Evolutionary conservation across 345 rosid genomes (phyloP), one percentile per base, ranked within the genome.

Genomic region (Carallia brachiata): DNA sequence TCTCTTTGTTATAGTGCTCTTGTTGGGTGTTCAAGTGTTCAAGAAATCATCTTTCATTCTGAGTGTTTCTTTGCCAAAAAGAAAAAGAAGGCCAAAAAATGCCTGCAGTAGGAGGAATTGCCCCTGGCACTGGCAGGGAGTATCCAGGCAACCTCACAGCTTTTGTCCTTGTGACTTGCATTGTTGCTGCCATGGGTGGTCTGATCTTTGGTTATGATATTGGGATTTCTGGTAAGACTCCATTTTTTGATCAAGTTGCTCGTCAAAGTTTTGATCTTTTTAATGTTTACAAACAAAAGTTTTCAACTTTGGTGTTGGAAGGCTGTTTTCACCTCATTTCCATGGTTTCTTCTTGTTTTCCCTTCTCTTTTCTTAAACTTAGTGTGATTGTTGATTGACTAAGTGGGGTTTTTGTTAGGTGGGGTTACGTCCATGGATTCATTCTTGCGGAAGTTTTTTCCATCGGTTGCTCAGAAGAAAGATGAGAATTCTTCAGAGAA

Each of bases 141-240:
- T 93, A 93, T 70, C 94, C 97, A 44, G 98, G 98, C 17, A 93
- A 88, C 28, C 92, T 93, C 2, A 93, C 98, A 15, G 86, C 73
- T 4, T 94, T 68, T 69, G 98, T 94, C 63, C 71, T 75, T 34
- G 82, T 88, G 61, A 91, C 98, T 40, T 94, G 97, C 67, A 73
- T 94, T 28, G 90, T 94, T 31, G 98, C 97, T n/a, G 94, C 90
- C 85, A 94, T 91, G 98, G 98, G 98, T 2, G 98, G 98, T 72
- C 85, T 94, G 76, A 94, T 94, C 79, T 94, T 94, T 54, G 98
- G 98, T 18, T 93, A 93, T 64, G 98, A 93, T 78, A 89, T 93
- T 32, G 98, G 98, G 16, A 94, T 93, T 70, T 93, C 98, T 7
- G 97, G 98, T 90, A 74, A 79, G 60, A 23, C 16, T 44, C 15